These are phyloP conservation scores for Macrophomina pseudophaseolina DNA, from an alignment of 2,329 filamentous ascomycete genomes.

Conservation along the genomic window DNA sequence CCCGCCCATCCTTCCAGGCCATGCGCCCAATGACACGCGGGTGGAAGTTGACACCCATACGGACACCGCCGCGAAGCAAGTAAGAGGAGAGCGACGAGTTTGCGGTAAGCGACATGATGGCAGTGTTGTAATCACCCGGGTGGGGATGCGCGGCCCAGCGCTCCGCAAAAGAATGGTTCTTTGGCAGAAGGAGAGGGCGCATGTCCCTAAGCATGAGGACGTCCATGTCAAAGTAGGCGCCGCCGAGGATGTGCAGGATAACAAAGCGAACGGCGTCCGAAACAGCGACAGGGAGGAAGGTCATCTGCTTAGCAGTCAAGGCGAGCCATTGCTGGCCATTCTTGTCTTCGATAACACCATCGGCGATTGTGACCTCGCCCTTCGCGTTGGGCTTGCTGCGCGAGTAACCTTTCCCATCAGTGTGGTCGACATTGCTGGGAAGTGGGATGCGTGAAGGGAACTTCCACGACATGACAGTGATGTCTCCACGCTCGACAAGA, in stretches of 20 bases:
- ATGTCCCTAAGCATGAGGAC: conserved; percentile 61
- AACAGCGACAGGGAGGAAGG: conserved; percentile 62
- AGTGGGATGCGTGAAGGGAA: conserved; percentile 60
- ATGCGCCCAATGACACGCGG: conserved; percentile 61
- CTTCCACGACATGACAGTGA: conserved; percentile 58
- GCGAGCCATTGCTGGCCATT: conserved; percentile 59
- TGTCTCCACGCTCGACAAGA: conserved; percentile 59
- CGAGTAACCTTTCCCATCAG: conserved; percentile 55
- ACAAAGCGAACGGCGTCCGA: conserved; percentile 62
- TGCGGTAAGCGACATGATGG: conserved; percentile 61
- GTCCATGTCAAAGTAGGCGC: conserved; percentile 63
- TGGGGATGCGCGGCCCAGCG: conserved; percentile 60
- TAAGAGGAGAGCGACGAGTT: conserved; percentile 62
- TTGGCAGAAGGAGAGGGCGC: conserved; percentile 58
- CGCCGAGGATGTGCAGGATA: conserved; percentile 59
- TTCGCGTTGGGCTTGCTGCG: conserved; percentile 51
- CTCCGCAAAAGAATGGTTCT: conserved; percentile 60
- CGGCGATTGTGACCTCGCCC: conserved; percentile 52
- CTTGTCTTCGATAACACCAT: conserved; percentile 57
- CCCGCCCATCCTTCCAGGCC: conserved; percentile 61
- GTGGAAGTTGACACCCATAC: conserved; percentile 65
- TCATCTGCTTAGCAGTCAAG: conserved; percentile 61
- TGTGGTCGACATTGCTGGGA: conserved; percentile 54
- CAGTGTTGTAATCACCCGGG: conserved; percentile 63
- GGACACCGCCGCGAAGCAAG: conserved; percentile 59